Conservation (phyloP, 805 yeast genomes). For the Brettanomyces custersianus region DNA sequence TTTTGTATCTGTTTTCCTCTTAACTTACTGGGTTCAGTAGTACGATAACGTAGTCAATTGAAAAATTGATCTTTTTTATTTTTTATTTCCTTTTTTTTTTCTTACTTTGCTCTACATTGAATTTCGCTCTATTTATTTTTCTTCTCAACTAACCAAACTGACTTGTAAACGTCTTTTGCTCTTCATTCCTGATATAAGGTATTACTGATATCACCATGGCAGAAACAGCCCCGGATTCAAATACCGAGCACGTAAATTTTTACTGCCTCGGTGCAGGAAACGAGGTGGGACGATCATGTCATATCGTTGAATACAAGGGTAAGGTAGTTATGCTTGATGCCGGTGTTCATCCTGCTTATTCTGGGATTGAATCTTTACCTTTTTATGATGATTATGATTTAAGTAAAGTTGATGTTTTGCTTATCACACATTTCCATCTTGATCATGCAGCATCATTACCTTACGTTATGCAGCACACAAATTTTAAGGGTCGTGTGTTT, state of each 20-base stretch:
- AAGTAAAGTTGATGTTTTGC: constrained; percentile 72
- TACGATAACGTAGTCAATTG: too few species aligned
- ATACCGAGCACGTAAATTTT: constrained; percentile 42
- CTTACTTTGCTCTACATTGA: too few species aligned
- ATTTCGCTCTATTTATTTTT: too few species aligned
- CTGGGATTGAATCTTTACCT: constrained; percentile 86
- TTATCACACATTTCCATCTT: constrained; percentile 91
- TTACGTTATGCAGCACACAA: constrained; percentile 95
- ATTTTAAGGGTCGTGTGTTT: constrained; percentile 88
- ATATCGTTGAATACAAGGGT: constrained; percentile 83
- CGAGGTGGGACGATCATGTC: constrained; percentile 97
- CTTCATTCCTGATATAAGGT: too few species aligned
- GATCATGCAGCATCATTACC: constrained; percentile 98
- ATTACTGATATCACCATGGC: too few species aligned
- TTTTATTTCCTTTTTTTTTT: too few species aligned
- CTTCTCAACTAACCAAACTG: too few species aligned
- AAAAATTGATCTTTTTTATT: too few species aligned
- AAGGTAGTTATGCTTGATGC: constrained; percentile 96
- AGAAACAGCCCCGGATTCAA: constrained; percentile 1
- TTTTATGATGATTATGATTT: constrained; percentile 93
- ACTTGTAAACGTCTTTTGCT: too few species aligned
- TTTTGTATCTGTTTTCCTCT: too few species aligned
- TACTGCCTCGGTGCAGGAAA: constrained; percentile 96
- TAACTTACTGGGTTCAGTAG: too few species aligned
- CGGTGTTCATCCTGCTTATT: constrained; percentile 93